Evolutionary conservation across 192 early-diverging fungal genomes (phyloP).

Genomic region (Entophlyctis luteolus): DNA sequence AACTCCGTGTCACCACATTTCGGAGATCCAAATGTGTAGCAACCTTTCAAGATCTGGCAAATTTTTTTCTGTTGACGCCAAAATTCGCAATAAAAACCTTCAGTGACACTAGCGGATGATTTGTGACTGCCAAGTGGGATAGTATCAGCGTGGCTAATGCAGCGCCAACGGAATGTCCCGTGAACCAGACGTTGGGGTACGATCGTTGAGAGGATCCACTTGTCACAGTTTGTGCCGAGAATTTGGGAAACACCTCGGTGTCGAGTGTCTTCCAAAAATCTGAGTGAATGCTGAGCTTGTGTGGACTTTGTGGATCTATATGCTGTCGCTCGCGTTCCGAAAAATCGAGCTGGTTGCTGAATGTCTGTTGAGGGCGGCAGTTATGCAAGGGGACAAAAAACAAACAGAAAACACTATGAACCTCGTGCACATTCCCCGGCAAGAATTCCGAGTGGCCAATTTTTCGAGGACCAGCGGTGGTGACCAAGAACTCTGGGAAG

Average conservation of each 20-base stretch:
- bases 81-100: neutral
- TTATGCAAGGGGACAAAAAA: neutral
- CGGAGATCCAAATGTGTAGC: conserved; percentile 30
- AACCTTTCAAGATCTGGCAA: conserved; percentile 23
- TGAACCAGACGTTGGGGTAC: conserved; percentile 23
- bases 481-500: conserved; percentile 20
- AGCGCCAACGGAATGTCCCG: conserved; percentile 27
- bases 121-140: conserved; percentile 19
- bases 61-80: neutral
- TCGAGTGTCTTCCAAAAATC: too few relatives aligned
- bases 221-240: too few relatives aligned
- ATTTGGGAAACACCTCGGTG: neutral
- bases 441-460: neutral
- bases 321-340: neutral
- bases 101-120: neutral
- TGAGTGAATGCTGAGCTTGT: too few relatives aligned
- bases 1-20: conserved; percentile 30
- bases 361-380: neutral
- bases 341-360: conserved; percentile 12
- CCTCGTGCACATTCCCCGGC: conserved; percentile 26
- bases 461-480: conserved; percentile 1
- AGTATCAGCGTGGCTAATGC: conserved; percentile 15
- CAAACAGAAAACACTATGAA: neutral
- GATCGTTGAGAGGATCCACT: too few relatives aligned
- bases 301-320: too few relatives aligned